Percentiles rank a stretch among this genome's conserved stretches.
Conservation (phyloP, 2,329 filamentous ascomycete genomes). For the Cercospora sesami region DNA sequence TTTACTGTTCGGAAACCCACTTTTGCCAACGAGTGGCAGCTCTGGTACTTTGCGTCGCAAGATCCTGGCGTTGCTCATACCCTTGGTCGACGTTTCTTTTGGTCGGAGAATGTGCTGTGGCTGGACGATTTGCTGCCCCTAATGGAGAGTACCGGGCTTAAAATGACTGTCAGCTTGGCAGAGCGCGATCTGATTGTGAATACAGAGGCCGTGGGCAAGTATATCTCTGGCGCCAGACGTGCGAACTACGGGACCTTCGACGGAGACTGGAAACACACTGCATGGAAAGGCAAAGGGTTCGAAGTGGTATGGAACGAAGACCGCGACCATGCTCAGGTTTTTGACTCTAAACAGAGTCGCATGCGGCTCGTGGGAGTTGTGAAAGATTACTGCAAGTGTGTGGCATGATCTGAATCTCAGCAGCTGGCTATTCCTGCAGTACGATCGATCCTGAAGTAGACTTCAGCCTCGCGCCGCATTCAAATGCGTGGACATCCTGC, state of each 20-base stretch:
- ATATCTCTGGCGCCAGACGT: conserved; percentile 45
- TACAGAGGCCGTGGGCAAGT: conserved; percentile 58
- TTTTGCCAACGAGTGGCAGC: conserved; percentile 66
- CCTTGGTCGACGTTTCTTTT: conserved; percentile 67
- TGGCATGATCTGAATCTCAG: neutral
- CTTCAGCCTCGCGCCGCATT: neutral
- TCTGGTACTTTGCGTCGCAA: conserved; percentile 69
- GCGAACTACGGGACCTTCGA: conserved; percentile 29
- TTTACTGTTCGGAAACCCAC: conserved; percentile 53
- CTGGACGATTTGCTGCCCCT: conserved; percentile 59
- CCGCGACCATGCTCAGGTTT: conserved; percentile 67
- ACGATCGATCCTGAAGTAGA: neutral
- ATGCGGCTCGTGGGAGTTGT: conserved; percentile 17
- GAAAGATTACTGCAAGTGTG: conserved; percentile 15
- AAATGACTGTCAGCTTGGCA: conserved; percentile 59
- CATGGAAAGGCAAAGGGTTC: conserved; percentile 47
- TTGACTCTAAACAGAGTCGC: conserved; percentile 42
- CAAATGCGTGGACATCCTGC: neutral
- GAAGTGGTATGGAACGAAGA: conserved; percentile 62
- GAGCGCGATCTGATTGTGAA: conserved; percentile 66
- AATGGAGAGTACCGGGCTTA: conserved; percentile 32
- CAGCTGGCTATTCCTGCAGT: neutral
- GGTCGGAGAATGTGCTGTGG: conserved; percentile 70
- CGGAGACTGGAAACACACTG: conserved; percentile 34
- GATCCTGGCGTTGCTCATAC: conserved; percentile 67